Base-by-base conservation (phyloP, 2,329 filamentous ascomycete species). In the Chalaropsis ovoidea region DNA sequence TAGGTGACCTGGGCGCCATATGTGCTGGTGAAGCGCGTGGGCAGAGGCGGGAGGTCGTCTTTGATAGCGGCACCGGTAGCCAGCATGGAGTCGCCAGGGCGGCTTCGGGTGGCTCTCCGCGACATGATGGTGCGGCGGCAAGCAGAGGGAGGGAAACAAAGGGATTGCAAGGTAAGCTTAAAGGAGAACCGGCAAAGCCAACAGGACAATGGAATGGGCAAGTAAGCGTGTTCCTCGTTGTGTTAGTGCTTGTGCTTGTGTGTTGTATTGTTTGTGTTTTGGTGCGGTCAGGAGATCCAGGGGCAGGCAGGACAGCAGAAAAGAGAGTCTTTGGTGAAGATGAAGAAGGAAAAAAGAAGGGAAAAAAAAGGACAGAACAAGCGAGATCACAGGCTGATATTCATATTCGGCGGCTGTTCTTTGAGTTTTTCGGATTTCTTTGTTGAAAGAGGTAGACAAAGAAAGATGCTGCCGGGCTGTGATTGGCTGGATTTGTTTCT, bases 1-100 rank as follows among this genome's bases (percentile, higher is more conserved):
- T 67, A 66, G 45, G 64, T 64, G 17, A 69, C 67, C n/a, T 70
- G 66, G 11, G 70, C 70, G 45, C 70, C 70, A 52, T 71, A 71
- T 3, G 68, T 69, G 10, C 69, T 71, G 63, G 68, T 69, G 35
- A 69, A 64, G 17, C 70, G 67, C 6, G 70, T 63, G 17, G 70
- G 65, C 41, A 71, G 45, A 15, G 69, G 68, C 24, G 70, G 70
- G 15, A 71, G 67, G 19, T 69, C 65, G 15, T 69, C 62, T 10
- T 58, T 64, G 31, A 71, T 67, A 61, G 69, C 70, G 54, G 69
- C 68, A 24, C 69, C 67, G 42, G 42, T 43, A 19, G 63, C 39
- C 17, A 67, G 56, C 41, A 67, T 49, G 35, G 61, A 62, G 43
- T 61, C 11, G 27, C 43, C 49, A 41, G 49, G 52, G 27, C 63